Percentiles rank a stretch among this genome's conserved stretches.
phyloP scores from a whole-genome alignment of 805 yeast species.

The Monosporozyma unispora region DNA sequence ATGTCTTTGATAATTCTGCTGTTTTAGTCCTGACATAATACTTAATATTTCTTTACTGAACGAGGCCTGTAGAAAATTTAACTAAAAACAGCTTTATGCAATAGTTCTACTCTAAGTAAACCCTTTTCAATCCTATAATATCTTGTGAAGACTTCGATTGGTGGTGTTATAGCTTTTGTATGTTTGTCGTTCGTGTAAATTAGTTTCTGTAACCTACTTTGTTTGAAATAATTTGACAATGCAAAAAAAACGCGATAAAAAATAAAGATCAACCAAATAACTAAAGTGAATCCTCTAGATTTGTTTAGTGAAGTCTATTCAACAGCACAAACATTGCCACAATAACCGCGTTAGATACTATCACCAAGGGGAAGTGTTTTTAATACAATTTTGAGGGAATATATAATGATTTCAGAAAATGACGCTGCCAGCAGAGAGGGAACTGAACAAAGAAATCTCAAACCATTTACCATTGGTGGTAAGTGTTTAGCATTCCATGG shows the following conservation, averaged over 20 bases:
- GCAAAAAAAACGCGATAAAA: too few species aligned
- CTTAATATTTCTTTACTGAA: too few species aligned
- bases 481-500: conserved; percentile 81
- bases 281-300: too few species aligned
- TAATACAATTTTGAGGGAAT: neutral
- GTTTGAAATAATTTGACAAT: neutral
- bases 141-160: too few species aligned
- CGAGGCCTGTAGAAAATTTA: neutral
- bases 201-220: neutral
- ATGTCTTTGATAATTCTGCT: neutral
- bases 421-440: neutral
- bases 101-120: neutral
- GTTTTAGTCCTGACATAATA: neutral
- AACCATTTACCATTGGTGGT: conserved; percentile 23
- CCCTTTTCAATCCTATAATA: neutral
- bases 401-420: neutral
- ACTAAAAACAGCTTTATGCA: neutral
- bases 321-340: too few species aligned
- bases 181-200: neutral
- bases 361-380: too few species aligned
- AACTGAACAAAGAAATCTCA: neutral
- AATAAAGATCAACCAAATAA: neutral
- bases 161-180: neutral
- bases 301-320: too few species aligned
- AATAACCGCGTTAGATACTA: too few species aligned